A percentile compares a stretch with the other conserved stretches of the same genome.
phyloP scores from a whole-genome alignment of 164 flowering plant genomes.

The Kalanchoe fedtschenkoi region DNA sequence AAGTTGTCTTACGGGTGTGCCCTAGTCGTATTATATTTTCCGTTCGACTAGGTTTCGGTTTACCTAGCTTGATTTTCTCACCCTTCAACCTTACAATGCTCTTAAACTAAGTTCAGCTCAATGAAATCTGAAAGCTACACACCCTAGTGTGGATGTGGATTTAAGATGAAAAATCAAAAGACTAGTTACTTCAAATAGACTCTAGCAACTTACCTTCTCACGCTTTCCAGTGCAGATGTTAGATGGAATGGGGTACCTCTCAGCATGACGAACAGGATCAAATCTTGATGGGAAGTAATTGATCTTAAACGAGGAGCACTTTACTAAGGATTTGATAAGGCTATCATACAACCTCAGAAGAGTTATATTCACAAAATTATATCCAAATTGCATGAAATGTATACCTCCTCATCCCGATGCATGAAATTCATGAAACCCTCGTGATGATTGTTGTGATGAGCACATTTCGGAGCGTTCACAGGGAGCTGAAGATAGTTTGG shows the following conservation, averaged over 20 bases:
- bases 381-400: neutral
- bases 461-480: conserved; percentile 81
- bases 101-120: no score
- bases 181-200: neutral
- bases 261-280: conserved; percentile 82
- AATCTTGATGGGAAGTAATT: conserved; percentile 97
- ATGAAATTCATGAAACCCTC: conserved; percentile 97
- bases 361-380: neutral
- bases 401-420: conserved; percentile 98
- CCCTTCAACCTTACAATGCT: no score
- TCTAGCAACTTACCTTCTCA: conserved; percentile 53
- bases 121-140: no score
- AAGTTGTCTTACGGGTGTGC: no score
- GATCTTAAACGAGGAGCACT: conserved; percentile 30
- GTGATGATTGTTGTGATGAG: conserved; percentile 92
- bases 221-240: conserved; percentile 46
- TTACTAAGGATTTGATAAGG: neutral
- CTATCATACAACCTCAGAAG: no score
- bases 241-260: conserved; percentile 60
- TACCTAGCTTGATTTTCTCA: no score
- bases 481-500: conserved; percentile 93
- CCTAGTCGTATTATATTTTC: no score
- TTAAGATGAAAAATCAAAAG: neutral
- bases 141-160: no score
- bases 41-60: no score